Evolutionary conservation across 257 asterid species (phyloP).

Genomic region (Solanum sitiens): DNA sequence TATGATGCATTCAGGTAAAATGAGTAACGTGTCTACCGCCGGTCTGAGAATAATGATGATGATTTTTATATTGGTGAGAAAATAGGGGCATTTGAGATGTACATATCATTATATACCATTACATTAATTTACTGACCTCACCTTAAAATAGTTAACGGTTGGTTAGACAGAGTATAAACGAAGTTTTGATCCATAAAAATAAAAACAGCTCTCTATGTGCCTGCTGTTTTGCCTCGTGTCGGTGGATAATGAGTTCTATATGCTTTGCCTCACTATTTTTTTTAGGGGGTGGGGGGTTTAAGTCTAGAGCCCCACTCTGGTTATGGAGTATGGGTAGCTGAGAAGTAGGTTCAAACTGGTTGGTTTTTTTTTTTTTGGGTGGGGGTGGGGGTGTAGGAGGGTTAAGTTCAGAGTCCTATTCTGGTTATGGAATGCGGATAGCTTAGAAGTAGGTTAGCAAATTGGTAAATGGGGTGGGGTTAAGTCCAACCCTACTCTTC

Average conservation of each 20-base stretch:
- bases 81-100: slow-evolving; percentile 52
- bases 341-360: too few relatives aligned
- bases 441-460: too few relatives aligned
- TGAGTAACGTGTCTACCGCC: slow-evolving; percentile 19
- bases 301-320: neutral
- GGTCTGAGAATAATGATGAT: slow-evolving; percentile 12
- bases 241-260: neutral
- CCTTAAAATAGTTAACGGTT: slow-evolving; percentile 1
- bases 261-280: neutral
- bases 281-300: neutral
- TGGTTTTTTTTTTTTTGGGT: too few relatives aligned
- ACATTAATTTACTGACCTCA: slow-evolving; percentile 30
- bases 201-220: neutral
- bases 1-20: slow-evolving; percentile 12
- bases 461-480: too few relatives aligned
- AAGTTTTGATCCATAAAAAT: neutral
- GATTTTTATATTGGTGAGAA: slow-evolving; percentile 19
- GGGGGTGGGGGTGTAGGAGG: too few relatives aligned
- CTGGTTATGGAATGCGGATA: too few relatives aligned
- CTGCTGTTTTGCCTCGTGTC: neutral
- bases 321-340: too few relatives aligned
- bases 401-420: too few relatives aligned
- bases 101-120: slow-evolving; percentile 41
- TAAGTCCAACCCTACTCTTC: too few relatives aligned
- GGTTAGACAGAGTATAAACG: neutral